Conservation (phyloP, 208 protist genomes). For the Hexamita inflata region DNA sequence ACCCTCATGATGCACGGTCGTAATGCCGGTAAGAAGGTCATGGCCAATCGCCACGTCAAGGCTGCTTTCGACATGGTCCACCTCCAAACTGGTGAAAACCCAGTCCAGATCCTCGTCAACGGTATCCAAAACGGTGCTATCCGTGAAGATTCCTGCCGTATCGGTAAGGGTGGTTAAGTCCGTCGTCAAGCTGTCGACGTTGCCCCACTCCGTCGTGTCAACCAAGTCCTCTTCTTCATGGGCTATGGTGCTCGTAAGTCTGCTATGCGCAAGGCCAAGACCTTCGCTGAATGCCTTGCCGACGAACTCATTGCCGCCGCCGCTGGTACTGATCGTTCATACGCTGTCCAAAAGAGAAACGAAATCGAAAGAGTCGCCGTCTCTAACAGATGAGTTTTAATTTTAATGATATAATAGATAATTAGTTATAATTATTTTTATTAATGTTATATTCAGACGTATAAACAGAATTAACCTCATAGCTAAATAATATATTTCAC, state of each 20-base stretch:
- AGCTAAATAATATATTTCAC: no score
- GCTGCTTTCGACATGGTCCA: slow-evolving; percentile 96
- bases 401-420: no score
- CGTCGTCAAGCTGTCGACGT: slow-evolving; percentile 98
- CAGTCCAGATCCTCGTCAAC: slow-evolving; percentile 86
- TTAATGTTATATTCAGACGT: no score
- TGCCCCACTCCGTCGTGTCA: slow-evolving; percentile 96
- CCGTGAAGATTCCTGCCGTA: slow-evolving; percentile 98
- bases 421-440: no score
- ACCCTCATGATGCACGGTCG: slow-evolving; percentile 71
- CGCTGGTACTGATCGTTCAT: slow-evolving; percentile 89
- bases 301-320: slow-evolving; percentile 98
- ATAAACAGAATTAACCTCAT: no score
- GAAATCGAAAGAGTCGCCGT: slow-evolving; percentile 98
- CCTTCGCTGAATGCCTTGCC: slow-evolving; percentile 96
- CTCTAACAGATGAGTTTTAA: slow-evolving; percentile 96
- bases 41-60: slow-evolving; percentile 89
- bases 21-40: slow-evolving; percentile 98
- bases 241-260: slow-evolving; percentile 84
- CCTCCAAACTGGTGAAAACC: slow-evolving; percentile 93
- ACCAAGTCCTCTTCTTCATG: slow-evolving; percentile 89
- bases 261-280: slow-evolving; percentile 97
- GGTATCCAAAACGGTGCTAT: slow-evolving; percentile 90
- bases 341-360: slow-evolving; percentile 99
- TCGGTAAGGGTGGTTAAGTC: slow-evolving; percentile 94